Percentiles rank a stretch among this genome's conserved stretches.
Conservation (phyloP, 2,329 filamentous ascomycete species). For the Cladophialophora bantiana region DNA sequence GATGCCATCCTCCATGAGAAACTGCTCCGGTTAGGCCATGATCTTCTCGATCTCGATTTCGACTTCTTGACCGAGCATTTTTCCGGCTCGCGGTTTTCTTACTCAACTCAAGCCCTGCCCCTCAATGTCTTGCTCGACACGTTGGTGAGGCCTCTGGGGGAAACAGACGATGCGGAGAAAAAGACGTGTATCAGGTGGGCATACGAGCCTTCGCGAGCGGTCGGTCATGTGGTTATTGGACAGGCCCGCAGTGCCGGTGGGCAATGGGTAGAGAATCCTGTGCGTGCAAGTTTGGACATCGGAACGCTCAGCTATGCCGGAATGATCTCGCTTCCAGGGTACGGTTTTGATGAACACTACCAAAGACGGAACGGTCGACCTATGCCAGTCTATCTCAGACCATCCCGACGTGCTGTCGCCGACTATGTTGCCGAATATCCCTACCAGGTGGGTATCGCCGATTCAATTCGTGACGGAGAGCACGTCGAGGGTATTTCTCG, state of each 20-base stretch:
- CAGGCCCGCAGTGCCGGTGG: constrained; percentile 60
- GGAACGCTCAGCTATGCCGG: constrained; percentile 68
- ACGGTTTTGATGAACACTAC: constrained; percentile 63
- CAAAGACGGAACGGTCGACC: constrained; percentile 49
- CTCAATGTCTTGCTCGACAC: constrained; percentile 68
- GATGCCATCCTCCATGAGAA: constrained; percentile 64
- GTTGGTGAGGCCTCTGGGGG: constrained; percentile 64
- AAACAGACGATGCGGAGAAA: constrained; percentile 61
- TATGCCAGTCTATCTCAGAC: constrained; percentile 61
- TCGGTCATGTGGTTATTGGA: constrained; percentile 63
- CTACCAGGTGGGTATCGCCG: constrained; percentile 58
- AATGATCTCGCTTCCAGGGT: constrained; percentile 66
- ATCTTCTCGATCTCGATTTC: constrained; percentile 58
- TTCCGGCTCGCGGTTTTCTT: constrained; percentile 62
- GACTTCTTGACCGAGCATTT: constrained; percentile 64
- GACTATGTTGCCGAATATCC: constrained; percentile 64
- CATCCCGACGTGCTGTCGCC: constrained; percentile 62
- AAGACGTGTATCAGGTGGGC: constrained; percentile 63
- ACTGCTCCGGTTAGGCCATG: constrained; percentile 52
- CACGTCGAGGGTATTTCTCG: constrained; percentile 55
- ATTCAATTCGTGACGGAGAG: constrained; percentile 54
- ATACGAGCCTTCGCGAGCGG: constrained; percentile 57
- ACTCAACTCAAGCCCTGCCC: constrained; percentile 67
- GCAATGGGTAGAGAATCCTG: constrained; percentile 65
- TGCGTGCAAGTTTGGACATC: constrained; percentile 62